Conservation (phyloP, 371 early-diverging fungal species). For the Apophysomyces elegans region DNA sequence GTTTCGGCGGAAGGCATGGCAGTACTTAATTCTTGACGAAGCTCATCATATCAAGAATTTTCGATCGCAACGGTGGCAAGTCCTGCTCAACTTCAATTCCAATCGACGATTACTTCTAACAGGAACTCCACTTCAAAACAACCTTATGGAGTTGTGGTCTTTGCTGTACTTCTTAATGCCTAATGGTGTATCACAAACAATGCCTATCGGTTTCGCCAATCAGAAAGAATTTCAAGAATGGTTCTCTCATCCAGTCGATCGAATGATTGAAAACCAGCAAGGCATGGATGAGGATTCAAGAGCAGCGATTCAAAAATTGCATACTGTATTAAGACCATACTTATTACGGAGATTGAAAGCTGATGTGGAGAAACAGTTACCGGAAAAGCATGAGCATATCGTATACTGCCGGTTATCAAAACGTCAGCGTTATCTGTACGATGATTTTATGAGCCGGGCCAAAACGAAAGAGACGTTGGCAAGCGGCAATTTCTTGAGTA, state of each 20-base stretch:
- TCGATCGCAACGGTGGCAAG: slow-evolving; percentile 93
- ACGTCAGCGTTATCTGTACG: slow-evolving; percentile 86
- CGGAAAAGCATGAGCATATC: slow-evolving; percentile 82
- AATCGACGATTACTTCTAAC: slow-evolving; percentile 83
- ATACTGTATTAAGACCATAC: slow-evolving; percentile 86
- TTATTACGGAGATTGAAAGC: slow-evolving; percentile 84
- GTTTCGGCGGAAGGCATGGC: slow-evolving; percentile 85
- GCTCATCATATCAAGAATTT: slow-evolving; percentile 97
- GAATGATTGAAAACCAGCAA: slow-evolving; percentile 70
- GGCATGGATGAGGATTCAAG: slow-evolving; percentile 62
- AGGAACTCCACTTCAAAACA: slow-evolving; percentile 97
- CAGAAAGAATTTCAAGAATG: slow-evolving; percentile 88
- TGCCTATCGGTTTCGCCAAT: slow-evolving; percentile 80
- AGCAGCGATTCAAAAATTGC: slow-evolving; percentile 68
- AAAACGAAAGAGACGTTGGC: slow-evolving; percentile 79
- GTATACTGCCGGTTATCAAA: slow-evolving; percentile 79
- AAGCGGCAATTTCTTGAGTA: slow-evolving; percentile 77
- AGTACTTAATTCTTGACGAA: slow-evolving; percentile 92
- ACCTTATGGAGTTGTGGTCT: slow-evolving; percentile 93
- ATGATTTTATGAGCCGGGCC: slow-evolving; percentile 86
- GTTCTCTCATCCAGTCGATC: slow-evolving; percentile 86
- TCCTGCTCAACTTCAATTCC: slow-evolving; percentile 83
- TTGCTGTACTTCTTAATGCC: slow-evolving; percentile 95
- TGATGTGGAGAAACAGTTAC: slow-evolving; percentile 89
- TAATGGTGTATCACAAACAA: slow-evolving; percentile 59